Percentiles rank a stretch among this genome's conserved stretches.
phyloP scores from a whole-genome alignment of 345 rosid genomes.

The Citrus medica region DNA sequence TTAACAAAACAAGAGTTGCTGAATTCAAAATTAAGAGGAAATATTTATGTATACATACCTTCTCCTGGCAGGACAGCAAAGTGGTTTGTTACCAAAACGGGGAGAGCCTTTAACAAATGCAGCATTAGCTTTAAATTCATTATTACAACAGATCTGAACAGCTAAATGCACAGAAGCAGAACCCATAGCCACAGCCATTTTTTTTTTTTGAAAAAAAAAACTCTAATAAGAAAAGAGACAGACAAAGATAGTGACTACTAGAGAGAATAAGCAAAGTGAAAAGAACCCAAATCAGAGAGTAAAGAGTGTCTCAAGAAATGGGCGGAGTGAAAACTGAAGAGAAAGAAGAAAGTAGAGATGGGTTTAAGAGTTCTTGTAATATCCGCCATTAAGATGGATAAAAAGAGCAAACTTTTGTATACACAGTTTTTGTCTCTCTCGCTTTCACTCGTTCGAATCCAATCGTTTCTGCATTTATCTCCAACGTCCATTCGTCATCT shows the following conservation, averaged over 20 bases:
- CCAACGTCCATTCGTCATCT: constrained; percentile 29
- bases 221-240: neutral
- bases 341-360: neutral
- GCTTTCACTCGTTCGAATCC: neutral
- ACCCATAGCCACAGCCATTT: constrained; percentile 50
- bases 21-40: neutral
- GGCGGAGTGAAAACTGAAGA: neutral
- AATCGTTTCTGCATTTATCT: constrained; percentile 7
- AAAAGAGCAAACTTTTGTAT: neutral
- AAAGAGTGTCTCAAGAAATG: neutral
- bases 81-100: constrained; percentile 12
- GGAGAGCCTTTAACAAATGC: constrained; percentile 4
- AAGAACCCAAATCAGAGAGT: neutral
- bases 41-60: constrained; percentile 22
- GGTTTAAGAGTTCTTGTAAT: constrained; percentile 7
- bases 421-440: neutral
- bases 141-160: constrained; percentile 6
- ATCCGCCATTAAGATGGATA: constrained; percentile 24
- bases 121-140: constrained; percentile 18
- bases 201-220: neutral
- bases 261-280: neutral
- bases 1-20: neutral
- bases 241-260: neutral
- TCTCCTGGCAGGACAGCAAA: constrained; percentile 19
- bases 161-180: constrained; percentile 30